Percentiles rank a stretch among this genome's conserved stretches.
These are phyloP conservation scores for Aspergillus hiratsukae DNA, from an alignment of 2,329 filamentous ascomycete genomes.

Conservation along the genomic window DNA sequence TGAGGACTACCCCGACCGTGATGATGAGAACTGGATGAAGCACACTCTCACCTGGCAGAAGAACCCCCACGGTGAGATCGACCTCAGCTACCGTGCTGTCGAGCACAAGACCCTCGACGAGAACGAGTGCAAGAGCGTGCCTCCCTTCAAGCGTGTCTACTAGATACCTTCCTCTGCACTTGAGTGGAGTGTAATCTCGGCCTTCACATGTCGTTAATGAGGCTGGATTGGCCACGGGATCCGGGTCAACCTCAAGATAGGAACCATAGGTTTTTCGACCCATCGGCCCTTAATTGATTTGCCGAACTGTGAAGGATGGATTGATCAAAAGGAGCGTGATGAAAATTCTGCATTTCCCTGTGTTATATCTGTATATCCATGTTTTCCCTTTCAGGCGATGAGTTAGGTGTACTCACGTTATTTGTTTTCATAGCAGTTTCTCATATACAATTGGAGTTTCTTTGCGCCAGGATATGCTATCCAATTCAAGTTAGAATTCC, in stretches of 20 bases:
- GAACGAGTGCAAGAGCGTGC: slow-evolving; percentile 91
- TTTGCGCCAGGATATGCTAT: slow-evolving; percentile 16
- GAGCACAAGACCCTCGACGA: slow-evolving; percentile 82
- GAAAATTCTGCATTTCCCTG: slow-evolving; percentile 30
- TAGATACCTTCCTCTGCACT: slow-evolving; percentile 25
- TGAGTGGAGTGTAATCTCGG: not conserved
- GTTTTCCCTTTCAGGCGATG: slow-evolving; percentile 31
- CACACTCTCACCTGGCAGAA: slow-evolving; percentile 97
- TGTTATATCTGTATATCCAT: slow-evolving; percentile 39
- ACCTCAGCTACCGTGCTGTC: slow-evolving; percentile 81
- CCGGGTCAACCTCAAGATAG: not conserved
- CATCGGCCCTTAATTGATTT: not conserved
- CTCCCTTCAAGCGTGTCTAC: slow-evolving; percentile 77
- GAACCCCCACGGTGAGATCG: slow-evolving; percentile 79
- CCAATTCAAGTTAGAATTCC: not conserved
- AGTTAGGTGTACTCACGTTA: slow-evolving; percentile 31
- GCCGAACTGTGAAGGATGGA: slow-evolving; percentile 4
- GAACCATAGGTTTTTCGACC: not conserved
- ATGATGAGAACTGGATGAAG: slow-evolving; percentile 99
- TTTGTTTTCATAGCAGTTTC: slow-evolving; percentile 23
- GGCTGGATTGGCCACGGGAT: not conserved
- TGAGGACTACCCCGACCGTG: slow-evolving; percentile 92
- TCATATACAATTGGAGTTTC: slow-evolving; percentile 26
- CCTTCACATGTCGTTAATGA: not conserved
- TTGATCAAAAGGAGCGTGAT: slow-evolving; percentile 28